These are phyloP conservation scores for Pinus tabuliformis DNA, from an alignment of 75 land plant genomes.

Conservation along the genomic window DNA sequence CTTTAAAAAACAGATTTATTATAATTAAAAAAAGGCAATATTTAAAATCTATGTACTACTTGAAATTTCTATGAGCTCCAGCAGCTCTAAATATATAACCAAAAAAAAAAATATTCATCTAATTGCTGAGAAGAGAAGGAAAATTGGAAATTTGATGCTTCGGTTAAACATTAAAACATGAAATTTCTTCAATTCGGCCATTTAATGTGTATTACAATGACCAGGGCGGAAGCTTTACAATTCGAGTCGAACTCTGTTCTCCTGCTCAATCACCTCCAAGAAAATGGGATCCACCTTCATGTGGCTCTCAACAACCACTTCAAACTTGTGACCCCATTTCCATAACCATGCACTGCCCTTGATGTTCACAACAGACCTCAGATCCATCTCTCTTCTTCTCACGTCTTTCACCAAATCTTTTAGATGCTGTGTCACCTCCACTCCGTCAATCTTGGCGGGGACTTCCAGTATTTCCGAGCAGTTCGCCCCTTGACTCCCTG, in stretches of 20 bases:
- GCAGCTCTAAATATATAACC: too few species aligned
- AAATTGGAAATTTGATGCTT: too few species aligned
- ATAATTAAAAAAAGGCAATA: too few species aligned
- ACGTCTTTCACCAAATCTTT: conserved; percentile 46
- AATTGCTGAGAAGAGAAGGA: too few species aligned
- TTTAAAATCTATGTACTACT: too few species aligned
- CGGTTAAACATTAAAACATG: too few species aligned
- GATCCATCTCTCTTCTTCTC: conserved; percentile 63
- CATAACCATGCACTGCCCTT: conserved; percentile 53
- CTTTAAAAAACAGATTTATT: too few species aligned
- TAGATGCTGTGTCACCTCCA: conserved; percentile 59
- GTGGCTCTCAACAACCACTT: conserved; percentile 63
- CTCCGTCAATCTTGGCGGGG: conserved; percentile 70
- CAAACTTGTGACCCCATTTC: conserved; percentile 70
- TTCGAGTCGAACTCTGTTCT: conserved; percentile 44
- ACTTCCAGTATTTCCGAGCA: conserved; percentile 49
- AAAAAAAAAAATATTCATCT: too few species aligned
- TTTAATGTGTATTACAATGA: too few species aligned
- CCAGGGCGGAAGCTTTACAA: neutral
- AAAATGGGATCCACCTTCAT: conserved; percentile 86
- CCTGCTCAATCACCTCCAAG: conserved; percentile 82
- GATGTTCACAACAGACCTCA: conserved; percentile 69
- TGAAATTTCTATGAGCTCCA: too few species aligned
- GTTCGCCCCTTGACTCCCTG: conserved; percentile 60
- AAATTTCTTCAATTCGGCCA: too few species aligned